Base-by-base conservation (phyloP, 192 early-diverging fungal genomes). In the Coemansia sp. region DNA sequence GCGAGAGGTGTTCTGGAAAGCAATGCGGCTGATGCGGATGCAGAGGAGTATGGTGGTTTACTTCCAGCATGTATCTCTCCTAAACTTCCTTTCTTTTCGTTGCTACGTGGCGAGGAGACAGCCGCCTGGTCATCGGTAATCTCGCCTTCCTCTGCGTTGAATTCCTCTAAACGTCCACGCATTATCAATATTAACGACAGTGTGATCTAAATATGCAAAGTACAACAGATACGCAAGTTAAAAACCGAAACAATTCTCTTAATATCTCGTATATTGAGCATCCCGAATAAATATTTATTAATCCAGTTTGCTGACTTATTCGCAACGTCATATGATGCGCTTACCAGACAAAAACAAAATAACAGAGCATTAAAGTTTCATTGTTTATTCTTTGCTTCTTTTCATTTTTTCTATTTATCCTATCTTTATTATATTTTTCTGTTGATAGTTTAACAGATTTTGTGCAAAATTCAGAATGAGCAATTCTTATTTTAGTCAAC, bases 91-190 rank as follows among this genome's bases (percentile, higher is more conserved):
- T 37, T 26, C 56, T 9, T 19, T 15, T 37, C 32, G 21, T 56
- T 11, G 56, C 3, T 59, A 12, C 57, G 52, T 26, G 57, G 57
- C 6, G n/a, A 15, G 0, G 57, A 40, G 26, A 16, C 16, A 9
- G 13, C 37, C 32, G 32, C 2, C 9, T 37, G 38, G 38, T 16
- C 19, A 10, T 78, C 70, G 26, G 64, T 64, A 23, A 78, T 78
- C 60, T 78, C 76, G 67, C 76, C 76, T 5, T 78, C 76, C 42
- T 78, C 76, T 9, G 66, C 54, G 15, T 69, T 66, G 39, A 61
- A 5, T 4, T 50, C 57, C 18, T 15, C 39, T 9, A 11, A 16
- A 41, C 40, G 15, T 41, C 39, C 16, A 59, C 26, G 39, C 57
- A 59, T 59, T 16, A 32, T 59, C 15, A 39, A 40, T 41, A n/a